Evolutionary conservation across 2,329 filamentous ascomycete species (phyloP), one percentile per base, ranked within the genome.

Genomic region (Zymoseptoria passerinii): DNA sequence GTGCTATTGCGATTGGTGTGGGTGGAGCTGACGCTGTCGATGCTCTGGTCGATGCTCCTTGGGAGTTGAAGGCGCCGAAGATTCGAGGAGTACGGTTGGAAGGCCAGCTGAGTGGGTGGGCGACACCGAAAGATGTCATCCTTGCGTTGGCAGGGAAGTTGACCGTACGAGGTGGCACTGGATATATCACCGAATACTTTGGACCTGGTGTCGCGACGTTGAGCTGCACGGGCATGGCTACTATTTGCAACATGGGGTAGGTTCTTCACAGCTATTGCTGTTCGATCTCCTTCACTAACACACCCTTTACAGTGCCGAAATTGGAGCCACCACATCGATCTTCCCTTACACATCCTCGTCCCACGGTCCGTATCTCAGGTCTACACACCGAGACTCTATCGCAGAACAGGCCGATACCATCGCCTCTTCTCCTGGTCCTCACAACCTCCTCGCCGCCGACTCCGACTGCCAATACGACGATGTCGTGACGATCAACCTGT

Each of bases 21-120:
- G 94, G 94, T 70, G 94, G 94, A 70, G 94, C 94, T 23, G 94
- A 99, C 76, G 94, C 94, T 23, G 94, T 99, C 1, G 94, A 99
- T 76, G 94, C 92, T 7, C 83, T 99, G 48, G 94, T 96, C 2
- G 92, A 95, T 71, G 91, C 92, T 8, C 94, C 94, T 0, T 99
- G 94, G 94, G 94, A 99, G 76, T 79, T 99, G 60, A 96, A 95
- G 79, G 94, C 94, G 4, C 94, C 94, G 16, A 91, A 90, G 74
- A 81, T 99, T 54, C 77, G 96, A 10, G 92, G 92, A 68, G 91
- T 97, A 8, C 83, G 86, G 70, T 81, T 97, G 49, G 87, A 87
- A 60, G 94, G 94, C 66, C 78, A 89, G 75, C 82, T 99, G 60
- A 89, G 80, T 72, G 91, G 89, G 70, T 99, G 94, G 94, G 87